Evolutionary conservation across 495 filamentous ascomycete genomes (phyloP).

Genomic region (Penicillium ochrochloron): DNA sequence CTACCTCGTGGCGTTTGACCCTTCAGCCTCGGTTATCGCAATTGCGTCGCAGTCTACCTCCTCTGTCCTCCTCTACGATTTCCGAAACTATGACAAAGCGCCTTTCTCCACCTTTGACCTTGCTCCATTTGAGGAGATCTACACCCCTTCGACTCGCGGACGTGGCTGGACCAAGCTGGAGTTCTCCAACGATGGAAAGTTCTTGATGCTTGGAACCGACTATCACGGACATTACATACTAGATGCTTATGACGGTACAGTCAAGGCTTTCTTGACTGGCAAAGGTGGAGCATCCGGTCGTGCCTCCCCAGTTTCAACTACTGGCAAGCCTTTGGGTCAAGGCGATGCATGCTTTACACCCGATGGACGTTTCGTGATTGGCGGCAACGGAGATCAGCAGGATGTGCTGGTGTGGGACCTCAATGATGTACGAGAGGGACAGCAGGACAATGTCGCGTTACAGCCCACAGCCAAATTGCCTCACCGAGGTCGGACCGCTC

Average conservation of each 20-base stretch:
- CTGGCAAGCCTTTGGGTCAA: conserved; percentile 58
- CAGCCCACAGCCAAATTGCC: conserved; percentile 68
- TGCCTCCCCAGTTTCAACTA: conserved; percentile 50
- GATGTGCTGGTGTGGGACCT: conserved; percentile 87
- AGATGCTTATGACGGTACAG: conserved; percentile 81
- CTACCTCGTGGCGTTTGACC: conserved; percentile 83
- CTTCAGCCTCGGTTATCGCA: conserved; percentile 88
- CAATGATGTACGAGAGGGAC: conserved; percentile 51
- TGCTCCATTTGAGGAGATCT: conserved; percentile 59
- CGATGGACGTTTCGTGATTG: conserved; percentile 84
- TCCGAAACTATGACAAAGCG: conserved; percentile 86
- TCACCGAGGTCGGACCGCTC: conserved; percentile 66
- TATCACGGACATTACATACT: conserved; percentile 82
- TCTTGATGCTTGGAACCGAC: conserved; percentile 78
- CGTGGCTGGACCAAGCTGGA: conserved; percentile 82
- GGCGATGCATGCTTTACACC: conserved; percentile 88
- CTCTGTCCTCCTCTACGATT: conserved; percentile 85
- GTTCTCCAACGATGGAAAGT: conserved; percentile 94
- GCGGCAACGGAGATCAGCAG: conserved; percentile 68
- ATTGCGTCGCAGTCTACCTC: conserved; percentile 80
- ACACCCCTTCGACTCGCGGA: conserved; percentile 52
- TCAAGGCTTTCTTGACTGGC: conserved; percentile 68
- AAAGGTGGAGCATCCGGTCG: conserved; percentile 49
- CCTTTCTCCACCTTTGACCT: conserved; percentile 89
- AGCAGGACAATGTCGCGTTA: conserved; percentile 51